Evolutionary conservation across 2,329 filamentous ascomycete species (phyloP), one percentile per base, ranked within the genome.

Genomic region (Paecilomyces dactylethromorphus): DNA sequence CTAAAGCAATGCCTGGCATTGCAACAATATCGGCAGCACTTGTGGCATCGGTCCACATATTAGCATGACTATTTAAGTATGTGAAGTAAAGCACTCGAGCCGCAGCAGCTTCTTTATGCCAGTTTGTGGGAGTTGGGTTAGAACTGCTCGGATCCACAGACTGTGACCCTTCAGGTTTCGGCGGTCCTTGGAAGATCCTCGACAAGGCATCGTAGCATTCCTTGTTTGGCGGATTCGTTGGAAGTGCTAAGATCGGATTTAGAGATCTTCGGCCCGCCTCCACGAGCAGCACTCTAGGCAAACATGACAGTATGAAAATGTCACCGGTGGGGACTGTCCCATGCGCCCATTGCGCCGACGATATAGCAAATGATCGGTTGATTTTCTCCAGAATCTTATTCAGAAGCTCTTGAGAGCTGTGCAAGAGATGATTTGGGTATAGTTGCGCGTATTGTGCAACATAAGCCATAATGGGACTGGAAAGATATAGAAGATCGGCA

Each of bases 351-450:
- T 78, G 76, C 2, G 69, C 69, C 0, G 78, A 72, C 3, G 77
- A 74, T 5, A 81, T 73, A 26, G 75, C 68, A 29, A 83, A 67
- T 29, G 79, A 77, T 49, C 74, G 69, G 15, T 75, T 69, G 10
- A 85, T 74, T 21, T 79, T 77, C n/a, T 73, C 67, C 13, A 81
- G 71, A 51, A 85, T 78, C 21, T 72, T 69, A 51, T 78, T 72
- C 50, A 80, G 69, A 10, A 77, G 53, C 54, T 78, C 71, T 5
- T 71, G 64, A 1, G 71, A 67, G 29, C 65, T 72, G 31, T 77
- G 75, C 35, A 84, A 73, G 56, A 85, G 79, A 65, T 85, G 81
- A 31, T 81, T 78, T 1, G 82, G 81, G 57, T 85, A 85, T 2
- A 71, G 71, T 32, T 79, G 77, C 7, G 80, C 81, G 66, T 85